These are phyloP conservation scores for Penicillium waksmanii DNA, from an alignment of 495 filamentous ascomycete genomes.

Conservation along the genomic window DNA sequence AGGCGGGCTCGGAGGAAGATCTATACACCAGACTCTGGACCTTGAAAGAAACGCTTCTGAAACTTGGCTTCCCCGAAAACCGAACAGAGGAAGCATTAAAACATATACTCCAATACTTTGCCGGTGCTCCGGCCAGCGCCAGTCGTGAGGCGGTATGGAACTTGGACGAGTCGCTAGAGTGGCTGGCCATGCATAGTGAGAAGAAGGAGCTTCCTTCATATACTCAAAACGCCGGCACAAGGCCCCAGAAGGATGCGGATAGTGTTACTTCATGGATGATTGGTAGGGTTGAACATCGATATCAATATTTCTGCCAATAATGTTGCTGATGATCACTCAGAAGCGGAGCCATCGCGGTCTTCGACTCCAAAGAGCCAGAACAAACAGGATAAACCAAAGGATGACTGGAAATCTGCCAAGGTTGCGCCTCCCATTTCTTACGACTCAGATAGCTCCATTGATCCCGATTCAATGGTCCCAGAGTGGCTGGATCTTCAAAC, in stretches of 20 bases:
- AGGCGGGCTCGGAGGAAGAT: constrained; percentile 65
- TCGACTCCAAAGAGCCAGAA: constrained; percentile 33
- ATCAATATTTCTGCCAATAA: background rate
- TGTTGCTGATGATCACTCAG: constrained; percentile 35
- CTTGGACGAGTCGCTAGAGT: constrained; percentile 83
- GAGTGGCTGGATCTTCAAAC: constrained; percentile 73
- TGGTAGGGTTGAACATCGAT: constrained; percentile 39
- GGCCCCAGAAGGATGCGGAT: constrained; percentile 40
- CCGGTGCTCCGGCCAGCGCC: constrained; percentile 48
- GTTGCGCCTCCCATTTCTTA: constrained; percentile 31
- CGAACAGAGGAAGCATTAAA: constrained; percentile 67
- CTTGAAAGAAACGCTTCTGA: constrained; percentile 67
- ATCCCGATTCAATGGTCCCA: constrained; percentile 75
- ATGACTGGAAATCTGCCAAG: constrained; percentile 32
- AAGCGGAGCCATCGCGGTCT: constrained; percentile 38
- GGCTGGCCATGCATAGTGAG: constrained; percentile 74
- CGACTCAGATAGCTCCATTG: constrained; percentile 59
- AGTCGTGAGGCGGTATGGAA: constrained; percentile 78
- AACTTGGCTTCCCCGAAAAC: constrained; percentile 66
- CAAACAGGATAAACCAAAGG: constrained; percentile 34
- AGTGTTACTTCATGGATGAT: constrained; percentile 47
- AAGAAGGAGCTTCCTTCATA: constrained; percentile 73
- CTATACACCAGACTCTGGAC: constrained; percentile 78
- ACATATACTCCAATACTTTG: constrained; percentile 62
- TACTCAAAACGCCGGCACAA: constrained; percentile 42